A percentile compares a stretch with the other conserved stretches of the same genome.
Evolutionary conservation across 2,329 filamentous ascomycete species (phyloP).

Genomic region (Berkeleyomyces rouxiae): DNA sequence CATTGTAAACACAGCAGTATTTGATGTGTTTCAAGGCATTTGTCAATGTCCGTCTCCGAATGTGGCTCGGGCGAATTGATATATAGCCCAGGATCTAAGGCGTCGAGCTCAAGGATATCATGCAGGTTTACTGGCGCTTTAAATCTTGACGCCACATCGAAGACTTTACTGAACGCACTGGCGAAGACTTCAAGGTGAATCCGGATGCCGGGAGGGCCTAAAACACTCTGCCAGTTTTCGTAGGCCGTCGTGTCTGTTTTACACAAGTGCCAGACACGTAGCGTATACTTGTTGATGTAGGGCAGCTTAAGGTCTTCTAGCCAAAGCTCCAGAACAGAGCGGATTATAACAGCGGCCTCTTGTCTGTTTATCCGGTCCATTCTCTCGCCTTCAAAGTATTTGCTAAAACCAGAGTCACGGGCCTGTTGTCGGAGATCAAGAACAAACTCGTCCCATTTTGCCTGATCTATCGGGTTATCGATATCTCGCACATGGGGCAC

Average conservation of each 20-base stretch:
- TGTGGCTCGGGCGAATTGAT: neutral
- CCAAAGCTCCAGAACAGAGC: constrained; percentile 27
- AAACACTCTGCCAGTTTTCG: constrained; percentile 2
- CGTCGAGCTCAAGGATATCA: constrained; percentile 29
- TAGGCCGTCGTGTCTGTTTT: neutral
- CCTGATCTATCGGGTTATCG: constrained; percentile 32
- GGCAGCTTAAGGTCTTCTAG: constrained; percentile 34
- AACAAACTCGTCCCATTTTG: constrained; percentile 6
- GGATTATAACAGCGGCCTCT: constrained; percentile 7
- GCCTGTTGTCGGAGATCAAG: constrained; percentile 9
- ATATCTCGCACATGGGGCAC: constrained; percentile 42
- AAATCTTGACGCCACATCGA: constrained; percentile 22
- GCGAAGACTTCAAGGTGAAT: constrained; percentile 24
- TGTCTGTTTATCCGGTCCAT: constrained; percentile 9
- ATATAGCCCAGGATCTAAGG: constrained; percentile 2
- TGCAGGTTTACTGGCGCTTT: constrained; percentile 30
- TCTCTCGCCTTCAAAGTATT: constrained; percentile 11
- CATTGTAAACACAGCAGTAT: constrained; percentile 42
- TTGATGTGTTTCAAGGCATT: constrained; percentile 35
- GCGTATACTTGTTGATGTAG: neutral
- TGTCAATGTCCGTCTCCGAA: constrained; percentile 14
- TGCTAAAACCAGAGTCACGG: constrained; percentile 5
- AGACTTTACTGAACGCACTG: constrained; percentile 39
- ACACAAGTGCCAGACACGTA: constrained; percentile 6
- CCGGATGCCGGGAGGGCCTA: neutral